Percentiles rank a stretch among this genome's conserved stretches.
Conservation (phyloP, 2,329 filamentous ascomycete species). For the Neonectria punicea region DNA sequence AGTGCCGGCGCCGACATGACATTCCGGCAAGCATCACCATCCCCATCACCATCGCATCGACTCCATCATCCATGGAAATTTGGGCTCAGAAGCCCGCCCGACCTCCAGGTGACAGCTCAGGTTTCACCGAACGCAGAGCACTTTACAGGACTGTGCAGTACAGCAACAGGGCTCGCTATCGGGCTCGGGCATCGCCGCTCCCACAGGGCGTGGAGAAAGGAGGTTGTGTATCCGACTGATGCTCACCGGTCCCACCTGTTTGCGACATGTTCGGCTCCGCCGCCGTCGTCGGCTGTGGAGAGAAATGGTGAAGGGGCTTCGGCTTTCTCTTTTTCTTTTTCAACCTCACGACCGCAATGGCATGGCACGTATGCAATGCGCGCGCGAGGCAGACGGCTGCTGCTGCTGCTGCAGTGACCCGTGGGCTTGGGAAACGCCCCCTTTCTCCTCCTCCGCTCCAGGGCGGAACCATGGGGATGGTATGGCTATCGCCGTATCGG, state of each 20-base stretch:
- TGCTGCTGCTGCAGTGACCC: conserved; percentile 14
- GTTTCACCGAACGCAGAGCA: conserved; percentile 8
- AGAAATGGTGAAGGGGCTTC: background rate
- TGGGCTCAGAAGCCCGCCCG: conserved; percentile 2
- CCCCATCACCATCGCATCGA: background rate
- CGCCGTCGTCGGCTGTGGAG: background rate
- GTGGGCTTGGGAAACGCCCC: conserved; percentile 7
- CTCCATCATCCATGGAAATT: background rate
- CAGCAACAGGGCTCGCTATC: background rate
- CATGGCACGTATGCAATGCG: background rate
- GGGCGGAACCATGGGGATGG: conserved; percentile 20
- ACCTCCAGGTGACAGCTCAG: conserved; percentile 11
- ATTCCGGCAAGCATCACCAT: conserved; percentile 3
- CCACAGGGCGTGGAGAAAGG: background rate
- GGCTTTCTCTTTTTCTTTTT: background rate
- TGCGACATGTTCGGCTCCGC: background rate
- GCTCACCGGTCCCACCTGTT: background rate
- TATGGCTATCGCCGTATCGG: background rate
- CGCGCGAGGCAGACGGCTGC: background rate
- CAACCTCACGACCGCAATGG: conserved; percentile 1
- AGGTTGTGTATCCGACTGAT: conserved; percentile 2
- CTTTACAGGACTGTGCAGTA: background rate
- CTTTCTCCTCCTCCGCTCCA: background rate
- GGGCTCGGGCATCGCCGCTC: background rate
- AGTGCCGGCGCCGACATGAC: background rate